These are phyloP conservation scores for Dryadomyces quercivorus DNA, from an alignment of 2,329 filamentous ascomycete genomes.

Conservation along the genomic window DNA sequence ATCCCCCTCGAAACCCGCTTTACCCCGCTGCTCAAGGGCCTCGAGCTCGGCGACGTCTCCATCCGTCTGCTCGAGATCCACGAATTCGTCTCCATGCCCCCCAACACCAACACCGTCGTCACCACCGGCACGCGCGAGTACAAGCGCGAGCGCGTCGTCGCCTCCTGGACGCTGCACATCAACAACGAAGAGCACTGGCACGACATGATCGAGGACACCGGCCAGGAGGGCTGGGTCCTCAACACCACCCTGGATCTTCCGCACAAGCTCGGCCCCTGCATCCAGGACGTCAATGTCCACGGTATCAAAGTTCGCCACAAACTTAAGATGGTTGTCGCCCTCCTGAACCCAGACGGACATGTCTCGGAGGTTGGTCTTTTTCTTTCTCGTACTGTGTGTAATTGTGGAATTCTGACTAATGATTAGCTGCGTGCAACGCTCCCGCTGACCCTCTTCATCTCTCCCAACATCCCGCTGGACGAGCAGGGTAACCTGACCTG, in stretches of 20 bases:
- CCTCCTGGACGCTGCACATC: constrained; percentile 43
- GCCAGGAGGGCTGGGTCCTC: constrained; percentile 52
- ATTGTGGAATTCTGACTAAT: background rate
- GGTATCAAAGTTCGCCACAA: constrained; percentile 91
- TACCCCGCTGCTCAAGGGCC: constrained; percentile 76
- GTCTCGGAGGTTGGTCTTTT: constrained; percentile 50
- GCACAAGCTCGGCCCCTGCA: constrained; percentile 66
- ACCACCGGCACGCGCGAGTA: constrained; percentile 39
- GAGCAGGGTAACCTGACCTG: constrained; percentile 71
- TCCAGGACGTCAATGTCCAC: constrained; percentile 80
- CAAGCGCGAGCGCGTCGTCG: constrained; percentile 52
- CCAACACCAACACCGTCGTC: constrained; percentile 31
- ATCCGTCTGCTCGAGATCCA: constrained; percentile 71
- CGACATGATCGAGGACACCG: constrained; percentile 54
- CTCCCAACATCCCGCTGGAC: constrained; percentile 79
- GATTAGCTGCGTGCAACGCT: constrained; percentile 66
- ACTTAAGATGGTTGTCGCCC: constrained; percentile 77
- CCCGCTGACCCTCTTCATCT: constrained; percentile 89
- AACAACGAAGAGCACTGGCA: constrained; percentile 52
- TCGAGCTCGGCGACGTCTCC: constrained; percentile 72
- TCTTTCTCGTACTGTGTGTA: too few species aligned
- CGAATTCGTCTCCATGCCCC: constrained; percentile 31
- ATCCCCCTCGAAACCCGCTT: constrained; percentile 78
- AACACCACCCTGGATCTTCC: constrained; percentile 59
- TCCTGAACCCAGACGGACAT: constrained; percentile 92